Percentiles rank a stretch among this genome's conserved stretches.
Evolutionary conservation across 352 stramenopile genomes (phyloP).

Genomic region (Globisporangium rhizosaccharum): DNA sequence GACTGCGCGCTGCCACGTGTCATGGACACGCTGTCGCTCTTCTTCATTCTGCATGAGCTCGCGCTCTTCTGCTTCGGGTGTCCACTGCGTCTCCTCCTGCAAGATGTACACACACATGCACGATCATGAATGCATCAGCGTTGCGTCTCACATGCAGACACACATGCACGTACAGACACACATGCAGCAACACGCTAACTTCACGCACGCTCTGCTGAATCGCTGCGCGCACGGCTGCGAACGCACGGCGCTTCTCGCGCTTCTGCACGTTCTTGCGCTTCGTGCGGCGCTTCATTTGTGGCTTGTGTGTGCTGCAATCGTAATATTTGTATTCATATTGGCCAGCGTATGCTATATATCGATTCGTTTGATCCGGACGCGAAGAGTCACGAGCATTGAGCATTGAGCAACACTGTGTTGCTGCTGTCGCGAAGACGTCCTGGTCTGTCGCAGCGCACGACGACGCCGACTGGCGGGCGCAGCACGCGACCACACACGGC

Average conservation of each 20-base stretch:
- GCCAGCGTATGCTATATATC: neutral
- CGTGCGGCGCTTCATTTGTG: slow-evolving; percentile 30
- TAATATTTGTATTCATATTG: neutral
- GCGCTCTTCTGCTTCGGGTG: slow-evolving; percentile 36
- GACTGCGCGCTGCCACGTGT: slow-evolving; percentile 46
- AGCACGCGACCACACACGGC: neutral
- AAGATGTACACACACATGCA: neutral
- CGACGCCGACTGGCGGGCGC: no score
- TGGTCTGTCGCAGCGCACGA: neutral
- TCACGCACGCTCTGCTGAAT: slow-evolving; percentile 33
- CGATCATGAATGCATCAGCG: neutral
- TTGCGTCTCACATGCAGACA: neutral
- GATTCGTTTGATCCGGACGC: neutral
- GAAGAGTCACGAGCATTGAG: no score
- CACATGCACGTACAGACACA: neutral
- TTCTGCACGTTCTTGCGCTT: slow-evolving; percentile 79
- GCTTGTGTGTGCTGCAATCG: neutral
- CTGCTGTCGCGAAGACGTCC: neutral
- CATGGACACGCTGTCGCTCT: slow-evolving; percentile 45
- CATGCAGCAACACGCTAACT: neutral
- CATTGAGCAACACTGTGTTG: neutral
- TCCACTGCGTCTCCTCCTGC: slow-evolving; percentile 36
- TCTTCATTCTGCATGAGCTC: slow-evolving; percentile 57
- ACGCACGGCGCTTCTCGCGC: slow-evolving; percentile 58
- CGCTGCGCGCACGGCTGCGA: slow-evolving; percentile 48